These are phyloP conservation scores for Scutellaria baicalensis DNA, from an alignment of 257 asterid genomes.

Conservation along the genomic window DNA sequence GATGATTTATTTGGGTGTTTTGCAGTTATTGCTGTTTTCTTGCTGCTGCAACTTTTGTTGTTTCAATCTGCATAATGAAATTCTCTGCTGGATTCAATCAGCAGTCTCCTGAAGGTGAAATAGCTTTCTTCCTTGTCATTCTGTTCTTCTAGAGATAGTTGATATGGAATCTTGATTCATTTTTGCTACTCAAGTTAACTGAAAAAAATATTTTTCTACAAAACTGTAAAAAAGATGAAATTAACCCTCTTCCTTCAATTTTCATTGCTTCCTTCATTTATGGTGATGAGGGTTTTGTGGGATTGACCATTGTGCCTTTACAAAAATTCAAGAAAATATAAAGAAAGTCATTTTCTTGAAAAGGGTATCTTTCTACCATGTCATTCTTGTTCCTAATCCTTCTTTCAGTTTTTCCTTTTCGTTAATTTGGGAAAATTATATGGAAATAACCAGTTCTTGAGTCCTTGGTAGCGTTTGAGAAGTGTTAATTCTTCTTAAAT, in stretches of 20 bases:
- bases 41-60: constrained; percentile 12
- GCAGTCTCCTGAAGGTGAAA: constrained; percentile 62
- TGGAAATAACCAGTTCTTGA: neutral
- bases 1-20: constrained; percentile 10
- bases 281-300: neutral
- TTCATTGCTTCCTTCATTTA: neutral
- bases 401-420: neutral
- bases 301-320: neutral
- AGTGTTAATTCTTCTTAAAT: constrained; percentile 8
- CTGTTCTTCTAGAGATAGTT: constrained; percentile 5
- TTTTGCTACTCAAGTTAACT: neutral
- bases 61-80: constrained; percentile 50
- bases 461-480: neutral
- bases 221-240: constrained; percentile 4
- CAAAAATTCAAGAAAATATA: neutral
- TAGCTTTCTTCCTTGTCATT: neutral
- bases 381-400: neutral
- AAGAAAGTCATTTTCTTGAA: neutral
- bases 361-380: neutral
- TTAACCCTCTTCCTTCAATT: constrained; percentile 1
- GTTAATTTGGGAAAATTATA: neutral
- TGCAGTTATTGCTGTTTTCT: constrained; percentile 20
- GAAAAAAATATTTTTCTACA: neutral
- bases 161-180: constrained; percentile 3
- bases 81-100: constrained; percentile 41